phyloP scores from a whole-genome alignment of 441 rosid species.

The Erodium texanum region DNA sequence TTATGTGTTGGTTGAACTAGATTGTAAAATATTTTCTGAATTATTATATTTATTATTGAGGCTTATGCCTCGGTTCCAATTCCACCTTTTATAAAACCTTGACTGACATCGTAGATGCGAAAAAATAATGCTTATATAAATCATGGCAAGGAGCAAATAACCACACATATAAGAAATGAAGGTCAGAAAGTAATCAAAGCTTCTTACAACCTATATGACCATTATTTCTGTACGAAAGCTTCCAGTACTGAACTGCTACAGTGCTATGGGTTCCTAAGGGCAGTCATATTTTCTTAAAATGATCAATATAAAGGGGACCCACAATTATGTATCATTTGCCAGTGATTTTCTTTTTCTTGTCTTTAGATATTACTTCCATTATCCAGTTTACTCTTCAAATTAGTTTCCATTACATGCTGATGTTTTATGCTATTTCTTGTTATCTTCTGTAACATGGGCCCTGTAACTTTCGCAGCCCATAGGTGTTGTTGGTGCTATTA shows the following conservation, averaged over 20 bases:
- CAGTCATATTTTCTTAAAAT: not conserved
- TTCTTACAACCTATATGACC: not conserved
- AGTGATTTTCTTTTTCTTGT: not conserved
- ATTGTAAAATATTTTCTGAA: too few species aligned
- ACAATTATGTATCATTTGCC: not conserved
- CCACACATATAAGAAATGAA: not conserved
- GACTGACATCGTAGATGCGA: not conserved
- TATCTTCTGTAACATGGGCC: conserved; percentile 8
- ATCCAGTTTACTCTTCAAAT: not conserved
- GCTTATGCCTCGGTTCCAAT: too few species aligned
- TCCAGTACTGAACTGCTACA: not conserved
- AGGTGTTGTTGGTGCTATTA: conserved; percentile 92
- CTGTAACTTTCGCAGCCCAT: conserved; percentile 54
- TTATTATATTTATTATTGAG: too few species aligned
- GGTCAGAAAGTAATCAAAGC: not conserved
- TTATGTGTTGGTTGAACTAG: too few species aligned
- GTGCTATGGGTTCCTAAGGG: not conserved
- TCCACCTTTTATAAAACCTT: too few species aligned
- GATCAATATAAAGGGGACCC: not conserved
- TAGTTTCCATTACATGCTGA: not conserved
- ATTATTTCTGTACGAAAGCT: not conserved
- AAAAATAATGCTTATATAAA: not conserved
- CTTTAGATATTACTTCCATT: not conserved
- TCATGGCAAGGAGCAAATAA: not conserved
- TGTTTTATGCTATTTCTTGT: not conserved